Evolutionary conservation across 1,284 basidiomycete species (phyloP).

Genomic region (Athelia sp.): DNA sequence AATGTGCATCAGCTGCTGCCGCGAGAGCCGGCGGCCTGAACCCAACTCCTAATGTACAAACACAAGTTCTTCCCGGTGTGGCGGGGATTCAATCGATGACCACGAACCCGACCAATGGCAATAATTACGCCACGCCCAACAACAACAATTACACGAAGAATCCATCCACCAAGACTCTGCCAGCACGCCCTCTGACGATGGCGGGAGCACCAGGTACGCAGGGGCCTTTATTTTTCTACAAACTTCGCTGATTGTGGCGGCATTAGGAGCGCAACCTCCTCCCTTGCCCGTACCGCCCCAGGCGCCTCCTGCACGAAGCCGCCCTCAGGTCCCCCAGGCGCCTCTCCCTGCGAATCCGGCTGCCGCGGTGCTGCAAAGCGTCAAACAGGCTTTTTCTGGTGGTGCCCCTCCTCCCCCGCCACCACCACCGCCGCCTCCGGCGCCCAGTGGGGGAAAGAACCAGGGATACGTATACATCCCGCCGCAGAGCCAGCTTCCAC

Average conservation of each 20-base stretch:
- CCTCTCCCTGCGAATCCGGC: background rate
- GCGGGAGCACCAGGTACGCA: too few relatives aligned
- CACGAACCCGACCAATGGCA: background rate
- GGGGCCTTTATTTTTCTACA: too few relatives aligned
- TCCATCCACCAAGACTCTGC: background rate
- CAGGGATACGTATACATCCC: too few relatives aligned
- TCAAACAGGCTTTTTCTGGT: background rate
- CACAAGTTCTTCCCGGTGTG: background rate
- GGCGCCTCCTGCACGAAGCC: background rate
- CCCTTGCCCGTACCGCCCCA: background rate
- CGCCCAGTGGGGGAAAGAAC: background rate
- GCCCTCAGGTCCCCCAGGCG: background rate
- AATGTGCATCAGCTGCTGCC: constrained; percentile 34
- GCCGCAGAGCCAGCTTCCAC: too few relatives aligned
- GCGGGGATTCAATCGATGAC: background rate
- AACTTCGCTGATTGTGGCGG: too few relatives aligned
- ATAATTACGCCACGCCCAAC: too few relatives aligned
- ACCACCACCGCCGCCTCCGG: background rate
- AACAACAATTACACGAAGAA: background rate
- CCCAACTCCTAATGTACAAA: background rate
- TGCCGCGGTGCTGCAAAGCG: background rate
- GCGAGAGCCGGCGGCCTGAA: background rate
- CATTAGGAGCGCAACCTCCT: background rate
- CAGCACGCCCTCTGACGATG: too few relatives aligned
- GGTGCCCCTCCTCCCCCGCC: background rate